Evolutionary conservation across 768 basidiomycete species (phyloP).

Genomic region (Lactarius quietus): DNA sequence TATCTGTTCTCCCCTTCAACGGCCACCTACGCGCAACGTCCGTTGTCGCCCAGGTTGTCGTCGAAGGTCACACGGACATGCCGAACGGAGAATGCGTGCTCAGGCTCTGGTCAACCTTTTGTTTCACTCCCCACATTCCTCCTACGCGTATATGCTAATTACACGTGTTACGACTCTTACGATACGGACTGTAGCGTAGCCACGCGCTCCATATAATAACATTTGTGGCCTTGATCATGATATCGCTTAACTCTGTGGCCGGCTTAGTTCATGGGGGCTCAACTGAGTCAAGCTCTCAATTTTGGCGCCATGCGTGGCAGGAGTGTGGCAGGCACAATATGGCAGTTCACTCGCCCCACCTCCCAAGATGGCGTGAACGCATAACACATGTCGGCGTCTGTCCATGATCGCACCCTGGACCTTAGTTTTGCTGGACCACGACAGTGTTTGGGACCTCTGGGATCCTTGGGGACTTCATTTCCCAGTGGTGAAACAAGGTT

Average conservation of each 20-base stretch:
- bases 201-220: not conserved
- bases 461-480: not conserved
- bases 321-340: not conserved
- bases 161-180: not conserved
- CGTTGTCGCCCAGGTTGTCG: not conserved
- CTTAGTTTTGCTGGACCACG: no score
- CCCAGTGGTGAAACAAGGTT: not conserved
- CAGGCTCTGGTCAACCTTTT: no score
- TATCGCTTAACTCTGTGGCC: not conserved
- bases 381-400: not conserved
- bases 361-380: no score
- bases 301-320: no score
- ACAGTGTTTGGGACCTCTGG: not conserved
- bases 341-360: not conserved
- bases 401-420: not conserved
- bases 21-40: not conserved
- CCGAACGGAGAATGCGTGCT: no score
- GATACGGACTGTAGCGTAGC: not conserved
- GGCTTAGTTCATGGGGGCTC: not conserved
- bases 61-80: not conserved
- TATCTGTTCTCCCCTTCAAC: not conserved
- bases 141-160: no score
- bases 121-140: no score
- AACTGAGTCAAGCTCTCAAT: not conserved
- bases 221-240: not conserved